These are phyloP conservation scores for Nakazawaea wickerhamii DNA, from an alignment of 805 yeast genomes.

Conservation along the genomic window DNA sequence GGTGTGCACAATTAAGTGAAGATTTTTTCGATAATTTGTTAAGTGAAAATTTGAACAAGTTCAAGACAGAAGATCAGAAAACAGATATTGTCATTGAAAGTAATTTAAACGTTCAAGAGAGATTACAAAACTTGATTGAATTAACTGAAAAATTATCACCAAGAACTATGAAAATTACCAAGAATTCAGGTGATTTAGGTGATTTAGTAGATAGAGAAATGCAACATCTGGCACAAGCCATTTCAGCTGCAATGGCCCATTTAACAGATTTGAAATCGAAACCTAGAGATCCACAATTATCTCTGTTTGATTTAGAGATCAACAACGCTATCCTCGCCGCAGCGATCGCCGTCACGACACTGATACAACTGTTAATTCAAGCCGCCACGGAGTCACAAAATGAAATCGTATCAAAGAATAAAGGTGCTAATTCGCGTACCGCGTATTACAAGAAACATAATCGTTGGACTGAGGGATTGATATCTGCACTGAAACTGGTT, in stretches of 20 bases:
- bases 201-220: constrained; percentile 70
- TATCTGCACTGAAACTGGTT: constrained; percentile 84
- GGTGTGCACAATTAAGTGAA: constrained; percentile 56
- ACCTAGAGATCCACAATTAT: constrained; percentile 44
- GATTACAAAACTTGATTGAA: constrained; percentile 52
- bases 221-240: constrained; percentile 65
- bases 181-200: constrained; percentile 50
- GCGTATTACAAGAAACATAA: constrained; percentile 82
- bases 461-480: constrained; percentile 91
- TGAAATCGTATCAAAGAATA: constrained; percentile 71
- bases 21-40: constrained; percentile 55
- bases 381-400: constrained; percentile 78
- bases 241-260: constrained; percentile 58
- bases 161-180: constrained; percentile 21
- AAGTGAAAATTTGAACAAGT: constrained; percentile 43
- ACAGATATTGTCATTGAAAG: constrained; percentile 74
- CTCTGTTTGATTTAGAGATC: constrained; percentile 57
- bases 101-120: constrained; percentile 68
- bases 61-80: constrained; percentile 54
- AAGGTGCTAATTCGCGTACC: constrained; percentile 59
- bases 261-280: constrained; percentile 45
- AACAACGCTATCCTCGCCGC: constrained; percentile 74
- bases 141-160: constrained; percentile 56
- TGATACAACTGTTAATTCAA: constrained; percentile 63
- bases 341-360: constrained; percentile 75